These are phyloP conservation scores for Hydrangea macrophylla DNA, from an alignment of 148 eudicot species.

Conservation along the genomic window DNA sequence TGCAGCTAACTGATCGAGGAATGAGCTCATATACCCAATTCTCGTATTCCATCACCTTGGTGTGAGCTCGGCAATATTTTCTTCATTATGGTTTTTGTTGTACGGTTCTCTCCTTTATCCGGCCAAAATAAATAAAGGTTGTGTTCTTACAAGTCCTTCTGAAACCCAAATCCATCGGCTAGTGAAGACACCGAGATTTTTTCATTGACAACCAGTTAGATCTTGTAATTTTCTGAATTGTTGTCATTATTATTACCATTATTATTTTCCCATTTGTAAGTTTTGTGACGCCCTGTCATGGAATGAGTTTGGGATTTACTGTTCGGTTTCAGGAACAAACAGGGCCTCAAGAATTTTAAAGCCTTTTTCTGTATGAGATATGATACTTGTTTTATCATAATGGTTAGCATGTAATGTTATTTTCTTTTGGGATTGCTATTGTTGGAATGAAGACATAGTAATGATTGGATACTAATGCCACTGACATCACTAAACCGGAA, in stretches of 20 bases:
- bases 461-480: no score
- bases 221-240: conserved; percentile 12
- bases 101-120: conserved; percentile 7
- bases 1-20: conserved; percentile 51
- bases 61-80: conserved; percentile 7
- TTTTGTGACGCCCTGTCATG: not conserved
- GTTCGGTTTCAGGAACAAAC: conserved; percentile 5
- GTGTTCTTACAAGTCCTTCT: conserved; percentile 6
- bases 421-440: not conserved
- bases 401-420: not conserved
- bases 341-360: not conserved
- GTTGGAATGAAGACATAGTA: no score
- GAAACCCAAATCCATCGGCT: not conserved
- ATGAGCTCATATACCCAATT: not conserved
- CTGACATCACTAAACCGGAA: no score
- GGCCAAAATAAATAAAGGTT: conserved; percentile 28
- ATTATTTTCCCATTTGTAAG: conserved; percentile 2
- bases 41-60: conserved; percentile 5
- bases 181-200: conserved; percentile 8
- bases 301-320: conserved; percentile 7
- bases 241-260: no score
- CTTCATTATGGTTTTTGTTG: conserved; percentile 1
- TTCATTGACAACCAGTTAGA: conserved; percentile 18
- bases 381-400: not conserved
- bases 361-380: not conserved